Evolutionary conservation across 163 green algal genomes (phyloP).

Genomic region (Chlamydomonas reinhardtii): DNA sequence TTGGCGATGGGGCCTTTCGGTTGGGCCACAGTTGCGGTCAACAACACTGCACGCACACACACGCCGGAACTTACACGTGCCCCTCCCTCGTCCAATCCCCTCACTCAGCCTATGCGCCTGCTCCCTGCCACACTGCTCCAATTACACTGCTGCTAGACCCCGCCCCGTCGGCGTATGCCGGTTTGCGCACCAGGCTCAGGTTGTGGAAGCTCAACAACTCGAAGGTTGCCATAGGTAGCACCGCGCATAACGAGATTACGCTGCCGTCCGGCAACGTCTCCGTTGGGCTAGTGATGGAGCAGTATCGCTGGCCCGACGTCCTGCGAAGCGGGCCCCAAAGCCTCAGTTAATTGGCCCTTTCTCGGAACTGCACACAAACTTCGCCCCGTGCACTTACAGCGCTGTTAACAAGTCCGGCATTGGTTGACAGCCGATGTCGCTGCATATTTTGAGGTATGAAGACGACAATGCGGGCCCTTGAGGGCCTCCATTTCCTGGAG

Average conservation of each 20-base stretch:
- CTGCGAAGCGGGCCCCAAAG: slow-evolving; percentile 25
- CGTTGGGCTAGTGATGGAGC: slow-evolving; percentile 54
- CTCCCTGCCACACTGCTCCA: too few relatives aligned
- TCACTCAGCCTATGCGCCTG: too few relatives aligned
- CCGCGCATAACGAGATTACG: slow-evolving; percentile 58
- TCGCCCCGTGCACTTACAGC: slow-evolving; percentile 23
- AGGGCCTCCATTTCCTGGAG: background rate
- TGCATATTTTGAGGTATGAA: slow-evolving; percentile 64
- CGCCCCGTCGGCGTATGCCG: too few relatives aligned
- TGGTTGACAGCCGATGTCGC: slow-evolving; percentile 47
- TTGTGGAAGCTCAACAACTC: slow-evolving; percentile 57
- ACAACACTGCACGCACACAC: too few relatives aligned
- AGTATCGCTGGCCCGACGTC: slow-evolving; percentile 45
- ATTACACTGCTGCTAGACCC: too few relatives aligned
- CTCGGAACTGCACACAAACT: too few relatives aligned
- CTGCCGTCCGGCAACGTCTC: slow-evolving; percentile 55
- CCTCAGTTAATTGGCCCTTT: too few relatives aligned
- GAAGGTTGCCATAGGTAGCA: slow-evolving; percentile 52
- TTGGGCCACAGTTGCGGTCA: too few relatives aligned
- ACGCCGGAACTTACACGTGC: too few relatives aligned
- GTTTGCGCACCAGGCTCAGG: slow-evolving; percentile 47
- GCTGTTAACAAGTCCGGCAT: slow-evolving; percentile 50
- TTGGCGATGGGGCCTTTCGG: too few relatives aligned
- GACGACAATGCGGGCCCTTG: background rate
- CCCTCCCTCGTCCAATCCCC: too few relatives aligned